phyloP scores from a whole-genome alignment of 306 rosid genomes.

The Hippophae rhamnoides region DNA sequence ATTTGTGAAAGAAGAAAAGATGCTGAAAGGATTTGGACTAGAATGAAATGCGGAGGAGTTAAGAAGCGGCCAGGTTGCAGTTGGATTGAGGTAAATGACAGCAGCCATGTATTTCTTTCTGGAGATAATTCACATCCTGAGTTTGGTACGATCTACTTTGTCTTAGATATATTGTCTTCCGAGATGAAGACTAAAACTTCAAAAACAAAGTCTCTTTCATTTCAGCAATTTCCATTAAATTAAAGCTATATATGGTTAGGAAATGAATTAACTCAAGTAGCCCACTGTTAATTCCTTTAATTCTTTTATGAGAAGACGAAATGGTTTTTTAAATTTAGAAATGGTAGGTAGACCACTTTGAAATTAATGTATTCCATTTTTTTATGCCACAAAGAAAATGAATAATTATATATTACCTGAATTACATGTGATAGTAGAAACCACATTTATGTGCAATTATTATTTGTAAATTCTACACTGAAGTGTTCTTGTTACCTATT shows the following conservation, averaged over 20 bases:
- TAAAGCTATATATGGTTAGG: not conserved
- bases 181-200: constrained; percentile 24
- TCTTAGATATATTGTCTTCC: constrained; percentile 22
- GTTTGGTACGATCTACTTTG: constrained; percentile 17
- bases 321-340: too few relatives aligned
- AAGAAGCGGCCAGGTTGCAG: constrained; percentile 58
- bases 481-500: too few relatives aligned
- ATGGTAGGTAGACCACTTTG: too few relatives aligned
- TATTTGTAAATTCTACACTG: too few relatives aligned
- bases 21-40: constrained; percentile 29
- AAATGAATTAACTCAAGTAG: too few relatives aligned
- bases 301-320: too few relatives aligned
- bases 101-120: constrained; percentile 38
- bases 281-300: not conserved
- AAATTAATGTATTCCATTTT: too few relatives aligned
- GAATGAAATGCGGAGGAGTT: constrained; percentile 41
- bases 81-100: constrained; percentile 35
- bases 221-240: constrained; percentile 13
- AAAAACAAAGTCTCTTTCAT: constrained; percentile 11
- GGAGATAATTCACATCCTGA: constrained; percentile 34
- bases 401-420: too few relatives aligned
- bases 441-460: too few relatives aligned
- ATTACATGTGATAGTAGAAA: too few relatives aligned
- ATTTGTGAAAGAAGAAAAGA: constrained; percentile 26
- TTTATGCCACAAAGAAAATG: too few relatives aligned